Evolutionary conservation across 75 land plant species (phyloP).

Genomic region (Larix kaempferi): DNA sequence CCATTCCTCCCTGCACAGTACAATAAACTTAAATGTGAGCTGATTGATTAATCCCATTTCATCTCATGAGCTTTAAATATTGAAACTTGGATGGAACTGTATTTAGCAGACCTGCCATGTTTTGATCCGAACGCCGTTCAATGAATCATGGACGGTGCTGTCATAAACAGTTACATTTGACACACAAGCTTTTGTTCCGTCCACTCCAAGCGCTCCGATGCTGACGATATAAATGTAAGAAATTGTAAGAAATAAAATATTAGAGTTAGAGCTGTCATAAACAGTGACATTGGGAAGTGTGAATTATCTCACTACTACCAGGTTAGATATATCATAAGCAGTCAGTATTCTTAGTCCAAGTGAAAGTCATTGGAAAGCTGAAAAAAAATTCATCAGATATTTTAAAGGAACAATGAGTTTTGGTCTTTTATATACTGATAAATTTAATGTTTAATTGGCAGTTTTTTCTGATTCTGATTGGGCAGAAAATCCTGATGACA

Average conservation of each 20-base stretch:
- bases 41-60: too few relatives aligned
- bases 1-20: slow-evolving; percentile 55
- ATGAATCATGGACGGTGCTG: slow-evolving; percentile 15
- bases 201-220: slow-evolving; percentile 35
- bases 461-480: too few relatives aligned
- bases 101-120: slow-evolving; percentile 36
- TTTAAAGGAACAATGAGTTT: too few relatives aligned
- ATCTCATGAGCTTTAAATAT: too few relatives aligned
- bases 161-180: slow-evolving; percentile 40
- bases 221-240: slow-evolving; percentile 8
- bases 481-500: too few relatives aligned
- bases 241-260: neutral
- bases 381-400: too few relatives aligned
- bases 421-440: too few relatives aligned
- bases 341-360: too few relatives aligned
- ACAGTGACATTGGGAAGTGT: neutral
- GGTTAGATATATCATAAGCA: too few relatives aligned
- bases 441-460: too few relatives aligned
- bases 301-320: too few relatives aligned
- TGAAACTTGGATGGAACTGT: neutral
- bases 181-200: slow-evolving; percentile 30
- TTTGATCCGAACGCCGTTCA: slow-evolving; percentile 45
- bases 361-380: too few relatives aligned
- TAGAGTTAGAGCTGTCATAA: neutral
- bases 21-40: neutral